Percentiles rank a stretch among this genome's conserved stretches.
phyloP scores from a whole-genome alignment of 1,284 basidiomycete species.

The Boletus mariae region DNA sequence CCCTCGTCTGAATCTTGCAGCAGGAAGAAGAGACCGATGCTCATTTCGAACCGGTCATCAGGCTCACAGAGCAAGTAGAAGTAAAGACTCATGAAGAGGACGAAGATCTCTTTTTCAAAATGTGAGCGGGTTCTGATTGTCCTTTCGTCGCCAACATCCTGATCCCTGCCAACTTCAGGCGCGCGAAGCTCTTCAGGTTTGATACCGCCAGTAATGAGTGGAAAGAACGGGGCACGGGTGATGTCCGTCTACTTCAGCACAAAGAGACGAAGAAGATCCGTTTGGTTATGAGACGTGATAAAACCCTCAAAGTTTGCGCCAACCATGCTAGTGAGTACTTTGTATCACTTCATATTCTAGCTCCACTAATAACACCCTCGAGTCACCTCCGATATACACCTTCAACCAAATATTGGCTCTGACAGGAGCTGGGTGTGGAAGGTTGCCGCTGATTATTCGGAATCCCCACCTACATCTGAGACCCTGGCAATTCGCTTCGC shows the following conservation, averaged over 20 bases:
- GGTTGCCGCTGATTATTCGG: conserved; percentile 92
- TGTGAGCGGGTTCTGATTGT: conserved; percentile 56
- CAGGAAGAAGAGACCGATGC: conserved; percentile 86
- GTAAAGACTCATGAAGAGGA: conserved; percentile 96
- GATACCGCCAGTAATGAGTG: conserved; percentile 80
- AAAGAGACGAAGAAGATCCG: conserved; percentile 90
- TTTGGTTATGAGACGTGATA: conserved; percentile 99
- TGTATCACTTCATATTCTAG: not conserved
- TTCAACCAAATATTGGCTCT: conserved; percentile 97
- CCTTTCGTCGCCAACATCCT: conserved; percentile 17
- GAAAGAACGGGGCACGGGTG: conserved; percentile 96
- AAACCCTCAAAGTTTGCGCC: conserved; percentile 99
- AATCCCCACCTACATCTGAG: conserved; percentile 84
- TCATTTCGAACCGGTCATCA: conserved; percentile 96
- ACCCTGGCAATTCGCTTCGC: conserved; percentile 98
- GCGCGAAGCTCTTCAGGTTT: conserved; percentile 98
- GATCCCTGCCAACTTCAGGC: conserved; percentile 50
- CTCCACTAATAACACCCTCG: conserved; percentile 7
- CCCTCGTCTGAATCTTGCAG: conserved; percentile 28
- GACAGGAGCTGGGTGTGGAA: conserved; percentile 99
- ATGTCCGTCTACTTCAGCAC: conserved; percentile 86
- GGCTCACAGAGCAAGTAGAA: conserved; percentile 94
- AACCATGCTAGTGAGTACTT: conserved; percentile 86
- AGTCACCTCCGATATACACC: conserved; percentile 91
- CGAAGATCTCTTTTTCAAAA: conserved; percentile 93